Percentiles rank a stretch among this genome's conserved stretches.
phyloP scores from a whole-genome alignment of 805 yeast species.

The Cyberlindnera lachancei region DNA sequence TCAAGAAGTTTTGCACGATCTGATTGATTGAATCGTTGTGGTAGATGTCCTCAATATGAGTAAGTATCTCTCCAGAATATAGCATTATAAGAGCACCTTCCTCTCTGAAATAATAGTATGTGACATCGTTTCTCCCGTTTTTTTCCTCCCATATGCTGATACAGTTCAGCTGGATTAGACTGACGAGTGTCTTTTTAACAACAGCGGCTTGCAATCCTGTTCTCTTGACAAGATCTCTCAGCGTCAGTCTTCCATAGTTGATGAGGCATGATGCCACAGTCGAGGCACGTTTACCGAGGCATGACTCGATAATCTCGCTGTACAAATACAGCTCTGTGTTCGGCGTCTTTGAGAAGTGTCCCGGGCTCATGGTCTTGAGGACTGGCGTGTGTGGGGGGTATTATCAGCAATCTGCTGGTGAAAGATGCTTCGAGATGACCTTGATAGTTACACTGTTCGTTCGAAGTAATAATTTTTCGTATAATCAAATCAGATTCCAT shows the following conservation, averaged over 20 bases:
- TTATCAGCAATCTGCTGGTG: too few relatives aligned
- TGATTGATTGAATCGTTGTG: slow-evolving; percentile 40
- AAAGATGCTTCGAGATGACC: too few relatives aligned
- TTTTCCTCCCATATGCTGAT: slow-evolving; percentile 55
- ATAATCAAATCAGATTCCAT: too few relatives aligned
- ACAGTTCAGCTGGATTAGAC: slow-evolving; percentile 74
- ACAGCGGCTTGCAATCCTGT: slow-evolving; percentile 40
- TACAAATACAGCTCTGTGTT: slow-evolving; percentile 57
- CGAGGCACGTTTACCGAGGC: slow-evolving; percentile 71
- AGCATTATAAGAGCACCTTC: slow-evolving; percentile 56
- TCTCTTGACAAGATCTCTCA: slow-evolving; percentile 42
- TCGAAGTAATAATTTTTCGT: too few relatives aligned
- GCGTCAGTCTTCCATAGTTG: slow-evolving; percentile 58
- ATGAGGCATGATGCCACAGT: slow-evolving; percentile 51
- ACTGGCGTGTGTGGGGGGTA: too few relatives aligned
- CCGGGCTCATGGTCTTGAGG: too few relatives aligned
- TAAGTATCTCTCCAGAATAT: slow-evolving; percentile 71
- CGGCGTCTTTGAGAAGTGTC: slow-evolving; percentile 36
- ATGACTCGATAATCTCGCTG: slow-evolving; percentile 43
- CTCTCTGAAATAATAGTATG: slow-evolving; percentile 54
- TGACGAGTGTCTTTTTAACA: slow-evolving; percentile 61
- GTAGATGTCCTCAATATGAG: slow-evolving; percentile 39
- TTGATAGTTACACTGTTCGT: too few relatives aligned
- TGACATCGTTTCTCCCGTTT: slow-evolving; percentile 20
- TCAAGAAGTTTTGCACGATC: slow-evolving; percentile 61